phyloP scores from a whole-genome alignment of 2,329 filamentous ascomycete species.

The Diaporthe helianthi region DNA sequence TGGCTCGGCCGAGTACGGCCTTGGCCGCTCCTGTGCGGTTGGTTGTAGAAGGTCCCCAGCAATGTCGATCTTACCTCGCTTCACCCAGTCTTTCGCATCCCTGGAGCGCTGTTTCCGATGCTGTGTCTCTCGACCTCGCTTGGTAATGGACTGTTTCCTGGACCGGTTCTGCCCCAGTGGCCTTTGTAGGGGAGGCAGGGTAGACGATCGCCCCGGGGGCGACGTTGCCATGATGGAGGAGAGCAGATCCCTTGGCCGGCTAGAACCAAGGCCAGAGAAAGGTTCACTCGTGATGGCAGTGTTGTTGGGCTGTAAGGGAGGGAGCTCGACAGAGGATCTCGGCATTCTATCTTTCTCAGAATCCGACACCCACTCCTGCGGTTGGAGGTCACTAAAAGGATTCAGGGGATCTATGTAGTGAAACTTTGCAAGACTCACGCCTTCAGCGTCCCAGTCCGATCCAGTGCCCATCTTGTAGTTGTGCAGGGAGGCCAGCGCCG shows the following conservation, averaged over 20 bases:
- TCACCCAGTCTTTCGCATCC: conserved; percentile 71
- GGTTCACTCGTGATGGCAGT: conserved; percentile 76
- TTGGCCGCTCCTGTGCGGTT: conserved; percentile 74
- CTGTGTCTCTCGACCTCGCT: conserved; percentile 75
- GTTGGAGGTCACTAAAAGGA: conserved; percentile 18
- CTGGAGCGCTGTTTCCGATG: conserved; percentile 82
- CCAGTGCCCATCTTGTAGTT: conserved; percentile 71
- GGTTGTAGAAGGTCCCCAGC: conserved; percentile 65
- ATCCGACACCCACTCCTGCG: conserved; percentile 75
- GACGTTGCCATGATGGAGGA: conserved; percentile 84
- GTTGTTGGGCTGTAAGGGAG: conserved; percentile 67
- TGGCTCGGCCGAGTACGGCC: conserved; percentile 83
- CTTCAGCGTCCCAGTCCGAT: conserved; percentile 79
- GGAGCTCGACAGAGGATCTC: conserved; percentile 75
- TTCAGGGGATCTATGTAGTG: conserved; percentile 20
- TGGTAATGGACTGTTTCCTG: conserved; percentile 85
- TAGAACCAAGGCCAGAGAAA: conserved; percentile 67
- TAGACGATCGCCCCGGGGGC: conserved; percentile 86
- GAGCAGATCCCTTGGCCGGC: conserved; percentile 75
- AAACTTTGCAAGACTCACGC: conserved; percentile 58
- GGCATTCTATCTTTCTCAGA: conserved; percentile 69
- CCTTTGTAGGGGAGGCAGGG: conserved; percentile 82
- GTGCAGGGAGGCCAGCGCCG: conserved; percentile 82
- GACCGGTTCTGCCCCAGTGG: conserved; percentile 74
- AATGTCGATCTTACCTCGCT: conserved; percentile 61